A percentile compares a stretch with the other conserved stretches of the same genome.
phyloP scores from a whole-genome alignment of 495 filamentous ascomycete genomes.

The Cairneyella variabilis region DNA sequence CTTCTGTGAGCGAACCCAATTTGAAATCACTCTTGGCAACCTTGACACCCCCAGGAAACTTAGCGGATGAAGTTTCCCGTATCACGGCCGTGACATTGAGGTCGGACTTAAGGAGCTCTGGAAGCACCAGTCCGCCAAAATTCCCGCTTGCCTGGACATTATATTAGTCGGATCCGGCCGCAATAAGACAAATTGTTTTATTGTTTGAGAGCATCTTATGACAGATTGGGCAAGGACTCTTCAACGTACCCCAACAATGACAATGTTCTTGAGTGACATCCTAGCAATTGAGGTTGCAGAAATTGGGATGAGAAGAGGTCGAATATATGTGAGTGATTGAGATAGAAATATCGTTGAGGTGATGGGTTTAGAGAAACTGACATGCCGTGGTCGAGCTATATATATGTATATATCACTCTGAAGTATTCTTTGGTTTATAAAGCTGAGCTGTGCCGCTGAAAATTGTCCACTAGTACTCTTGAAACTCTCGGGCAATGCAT shows the following conservation, averaged over 20 bases:
- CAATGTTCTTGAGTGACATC: constrained; percentile 11
- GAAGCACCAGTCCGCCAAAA: constrained; percentile 51
- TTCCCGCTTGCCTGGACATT: constrained; percentile 36
- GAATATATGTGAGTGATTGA: constrained; percentile 1
- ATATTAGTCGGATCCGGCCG: neutral
- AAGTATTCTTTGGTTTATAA: too few species aligned
- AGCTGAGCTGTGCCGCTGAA: too few species aligned
- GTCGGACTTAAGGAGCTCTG: constrained; percentile 47
- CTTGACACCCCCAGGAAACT: constrained; percentile 31
- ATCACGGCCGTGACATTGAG: constrained; percentile 58
- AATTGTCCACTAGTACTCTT: too few species aligned
- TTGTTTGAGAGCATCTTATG: constrained; percentile 1
- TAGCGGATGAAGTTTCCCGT: constrained; percentile 40
- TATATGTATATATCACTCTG: too few species aligned
- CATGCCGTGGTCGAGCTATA: neutral
- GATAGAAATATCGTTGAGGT: neutral
- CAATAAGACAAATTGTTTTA: neutral
- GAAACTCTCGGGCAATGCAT: too few species aligned
- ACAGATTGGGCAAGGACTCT: neutral
- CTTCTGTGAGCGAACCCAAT: constrained; percentile 43
- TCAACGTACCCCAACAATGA: constrained; percentile 12
- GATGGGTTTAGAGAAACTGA: neutral
- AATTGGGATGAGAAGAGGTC: neutral
- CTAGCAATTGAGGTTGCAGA: neutral
- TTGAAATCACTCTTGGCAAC: constrained; percentile 53